Base-by-base conservation (phyloP, 345 rosid species). In the Clarkia xantiana region DNA sequence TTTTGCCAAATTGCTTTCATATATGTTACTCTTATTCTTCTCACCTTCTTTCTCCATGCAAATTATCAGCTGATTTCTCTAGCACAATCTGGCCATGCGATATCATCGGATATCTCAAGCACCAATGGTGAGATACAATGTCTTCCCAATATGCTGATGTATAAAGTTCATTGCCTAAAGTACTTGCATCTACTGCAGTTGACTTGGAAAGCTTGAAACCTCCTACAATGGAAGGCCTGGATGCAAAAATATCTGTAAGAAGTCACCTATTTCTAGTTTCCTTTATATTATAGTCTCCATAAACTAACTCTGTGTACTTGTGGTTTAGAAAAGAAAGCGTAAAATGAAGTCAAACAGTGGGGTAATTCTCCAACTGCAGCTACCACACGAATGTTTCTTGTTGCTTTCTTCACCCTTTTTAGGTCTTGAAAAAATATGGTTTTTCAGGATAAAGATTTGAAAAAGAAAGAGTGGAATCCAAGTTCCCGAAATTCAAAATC, bases 221-320 rank as follows among this genome's bases (percentile, higher is more conserved):
- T 61, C 95, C 97, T 34, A 52, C 39, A 45, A 81, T 86, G 95
- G 88, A 86, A 56, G 94, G 81, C 55, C 66, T 90, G 62, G 86
- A 69, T 50, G 49, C 41, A n/a, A 62, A 80, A 59, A 44, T 86
- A 47, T 65, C 67, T 25, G 84, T 86, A 62, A 68, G 86, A 67
- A 40, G 52, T 8, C 39, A 25, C 44, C 17, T 9, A 11, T 46
- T 25, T 29, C 7, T 6, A 45, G 11, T 15, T 12, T 16, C 9
- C 16, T 1, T 18, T 47, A 3, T 16, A 56, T 10, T 47, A 45
- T 18, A 14, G 36, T 29, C 4, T 55, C 41, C 49, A 10, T 14
- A 6, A 40, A 42, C 9, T 11, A 19, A 40, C 46, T 42, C 22
- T n/a, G 40, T 39, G 47, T 39, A 13, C 29, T 40, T 49, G 51